Conservation (phyloP, 1,284 basidiomycete species). For the Irpex lacteus region DNA sequence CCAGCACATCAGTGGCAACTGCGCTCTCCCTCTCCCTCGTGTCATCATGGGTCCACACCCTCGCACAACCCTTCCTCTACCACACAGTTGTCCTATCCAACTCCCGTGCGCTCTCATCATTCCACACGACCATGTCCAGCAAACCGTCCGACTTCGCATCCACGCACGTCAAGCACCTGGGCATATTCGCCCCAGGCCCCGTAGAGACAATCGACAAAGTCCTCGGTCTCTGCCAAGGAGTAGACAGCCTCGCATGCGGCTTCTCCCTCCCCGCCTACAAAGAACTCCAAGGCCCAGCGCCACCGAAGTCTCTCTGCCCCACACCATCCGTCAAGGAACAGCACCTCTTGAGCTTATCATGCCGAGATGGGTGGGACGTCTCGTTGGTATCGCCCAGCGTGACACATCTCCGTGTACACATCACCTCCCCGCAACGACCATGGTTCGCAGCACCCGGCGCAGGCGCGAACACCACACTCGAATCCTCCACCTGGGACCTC, state of each 20-base stretch:
- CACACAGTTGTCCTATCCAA: constrained; percentile 37
- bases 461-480: constrained; percentile 17
- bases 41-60: constrained; percentile 30
- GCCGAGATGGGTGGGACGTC: constrained; percentile 36
- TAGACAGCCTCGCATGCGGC: constrained; percentile 37
- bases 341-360: constrained; percentile 35
- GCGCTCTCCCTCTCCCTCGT: constrained; percentile 35
- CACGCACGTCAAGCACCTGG: constrained; percentile 27
- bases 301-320: constrained; percentile 14
- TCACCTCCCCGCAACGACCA: constrained; percentile 22
- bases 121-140: constrained; percentile 29
- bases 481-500: constrained; percentile 26
- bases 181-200: constrained; percentile 35
- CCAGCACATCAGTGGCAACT: constrained; percentile 25
- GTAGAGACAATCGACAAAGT: constrained; percentile 31
- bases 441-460: constrained; percentile 18
- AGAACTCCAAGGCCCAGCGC: constrained; percentile 20
- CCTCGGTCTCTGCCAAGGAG: constrained; percentile 30
- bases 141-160: constrained; percentile 26
- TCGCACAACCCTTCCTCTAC: constrained; percentile 37
- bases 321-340: constrained; percentile 28
- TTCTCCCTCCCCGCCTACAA: constrained; percentile 33
- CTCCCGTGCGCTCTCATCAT: constrained; percentile 30
- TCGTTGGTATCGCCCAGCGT: constrained; percentile 30
- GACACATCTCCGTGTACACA: constrained; percentile 36